These are phyloP conservation scores for Aechmea fasciata DNA, from an alignment of 176 grass and related monocot species.

Conservation along the genomic window DNA sequence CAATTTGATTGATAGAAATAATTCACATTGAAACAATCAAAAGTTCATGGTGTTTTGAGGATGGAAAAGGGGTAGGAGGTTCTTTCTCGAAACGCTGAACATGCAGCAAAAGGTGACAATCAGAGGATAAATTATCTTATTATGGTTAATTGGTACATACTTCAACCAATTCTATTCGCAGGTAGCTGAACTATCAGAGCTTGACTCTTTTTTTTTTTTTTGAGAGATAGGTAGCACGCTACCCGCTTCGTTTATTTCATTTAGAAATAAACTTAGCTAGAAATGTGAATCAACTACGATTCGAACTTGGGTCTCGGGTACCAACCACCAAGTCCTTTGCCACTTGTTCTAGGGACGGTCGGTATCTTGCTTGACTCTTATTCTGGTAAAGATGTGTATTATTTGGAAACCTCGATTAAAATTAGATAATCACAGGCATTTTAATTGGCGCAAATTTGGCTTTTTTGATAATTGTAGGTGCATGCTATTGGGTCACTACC, in stretches of 20 bases:
- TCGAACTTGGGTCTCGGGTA: too few relatives aligned
- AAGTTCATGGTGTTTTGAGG: too few relatives aligned
- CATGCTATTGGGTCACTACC: constrained; percentile 90
- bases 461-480: constrained; percentile 44
- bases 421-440: neutral
- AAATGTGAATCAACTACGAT: too few relatives aligned
- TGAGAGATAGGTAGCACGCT: too few relatives aligned
- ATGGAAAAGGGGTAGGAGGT: too few relatives aligned
- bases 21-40: too few relatives aligned
- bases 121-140: constrained; percentile 2
- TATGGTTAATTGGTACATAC: neutral
- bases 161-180: constrained; percentile 32
- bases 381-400: constrained; percentile 65
- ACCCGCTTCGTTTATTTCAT: too few relatives aligned
- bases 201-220: too few relatives aligned
- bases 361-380: constrained; percentile 78
- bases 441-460: neutral
- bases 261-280: too few relatives aligned
- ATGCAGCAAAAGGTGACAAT: neutral
- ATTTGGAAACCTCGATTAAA: neutral
- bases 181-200: constrained; percentile 91
- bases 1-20: too few relatives aligned
- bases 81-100: neutral
- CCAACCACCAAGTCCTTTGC: too few relatives aligned
- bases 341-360: too few relatives aligned